phyloP scores from a whole-genome alignment of 345 rosid species.

The Eucalyptus microcorys region DNA sequence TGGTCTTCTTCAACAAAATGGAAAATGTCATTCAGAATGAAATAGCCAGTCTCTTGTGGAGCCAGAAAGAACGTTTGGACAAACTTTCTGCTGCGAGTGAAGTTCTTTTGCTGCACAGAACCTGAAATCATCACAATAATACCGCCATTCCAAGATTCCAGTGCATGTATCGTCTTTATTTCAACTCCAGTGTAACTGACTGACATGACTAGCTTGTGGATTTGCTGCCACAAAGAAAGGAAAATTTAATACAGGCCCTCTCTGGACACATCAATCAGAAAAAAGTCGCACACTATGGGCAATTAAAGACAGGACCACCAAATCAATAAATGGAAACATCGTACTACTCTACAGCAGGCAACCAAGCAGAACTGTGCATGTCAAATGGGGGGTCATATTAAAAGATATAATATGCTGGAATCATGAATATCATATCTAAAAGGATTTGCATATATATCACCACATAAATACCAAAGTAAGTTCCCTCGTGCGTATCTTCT shows the following conservation, averaged over 20 bases:
- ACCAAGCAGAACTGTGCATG: background rate
- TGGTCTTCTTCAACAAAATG: conserved; percentile 40
- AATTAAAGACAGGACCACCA: background rate
- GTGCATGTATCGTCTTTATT: conserved; percentile 47
- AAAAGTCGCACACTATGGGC: background rate
- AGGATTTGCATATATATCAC: background rate
- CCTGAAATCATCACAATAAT: conserved; percentile 69
- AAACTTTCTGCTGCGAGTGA: conserved; percentile 39
- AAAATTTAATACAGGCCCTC: background rate
- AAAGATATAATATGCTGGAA: background rate
- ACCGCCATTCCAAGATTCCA: conserved; percentile 61
- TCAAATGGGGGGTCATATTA: background rate
- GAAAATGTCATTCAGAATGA: conserved; percentile 61
- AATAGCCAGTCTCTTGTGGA: conserved; percentile 63
- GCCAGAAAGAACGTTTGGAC: conserved; percentile 64
- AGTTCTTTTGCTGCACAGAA: conserved; percentile 37
- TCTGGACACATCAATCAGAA: background rate
- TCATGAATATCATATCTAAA: background rate
- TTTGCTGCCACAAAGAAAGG: conserved; percentile 29
- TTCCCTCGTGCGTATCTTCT: background rate
- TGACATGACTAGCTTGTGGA: conserved; percentile 40
- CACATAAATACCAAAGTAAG: background rate
- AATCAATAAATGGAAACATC: background rate
- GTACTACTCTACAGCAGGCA: background rate
- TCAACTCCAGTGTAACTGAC: conserved; percentile 39